Evolutionary conservation across 2,329 filamentous ascomycete species (phyloP).

Genomic region (Aspergillus chevalieri): DNA sequence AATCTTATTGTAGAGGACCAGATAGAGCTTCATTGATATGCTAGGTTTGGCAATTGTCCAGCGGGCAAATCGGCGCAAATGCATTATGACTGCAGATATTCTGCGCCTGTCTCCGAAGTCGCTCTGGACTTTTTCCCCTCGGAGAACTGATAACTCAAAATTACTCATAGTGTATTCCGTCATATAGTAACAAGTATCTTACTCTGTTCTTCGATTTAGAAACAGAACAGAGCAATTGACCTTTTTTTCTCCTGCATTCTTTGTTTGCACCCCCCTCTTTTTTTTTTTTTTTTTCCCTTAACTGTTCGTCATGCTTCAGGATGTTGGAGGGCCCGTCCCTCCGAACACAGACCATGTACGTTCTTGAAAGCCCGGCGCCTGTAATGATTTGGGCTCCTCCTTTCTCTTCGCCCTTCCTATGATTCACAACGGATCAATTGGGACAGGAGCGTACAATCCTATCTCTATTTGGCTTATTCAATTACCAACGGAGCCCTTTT

Average conservation of each 20-base stretch:
- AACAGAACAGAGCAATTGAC: neutral
- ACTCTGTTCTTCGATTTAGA: neutral
- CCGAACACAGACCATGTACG: conserved; percentile 72
- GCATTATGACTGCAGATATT: neutral
- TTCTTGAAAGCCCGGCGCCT: conserved; percentile 14
- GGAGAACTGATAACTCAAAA: neutral
- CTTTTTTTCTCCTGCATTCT: neutral
- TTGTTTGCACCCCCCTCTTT: neutral
- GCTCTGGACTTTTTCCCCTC: neutral
- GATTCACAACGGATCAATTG: neutral
- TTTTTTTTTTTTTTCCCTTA: neutral
- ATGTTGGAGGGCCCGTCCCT: conserved; percentile 65
- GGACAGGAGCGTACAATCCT: neutral
- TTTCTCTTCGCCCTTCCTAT: conserved; percentile 13
- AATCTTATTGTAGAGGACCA: no score
- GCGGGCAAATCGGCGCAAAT: no score
- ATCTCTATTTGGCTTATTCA: neutral
- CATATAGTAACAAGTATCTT: neutral
- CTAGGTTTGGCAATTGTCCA: no score
- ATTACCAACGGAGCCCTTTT: no score
- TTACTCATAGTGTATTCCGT: neutral
- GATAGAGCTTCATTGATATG: no score
- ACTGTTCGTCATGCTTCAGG: conserved; percentile 28
- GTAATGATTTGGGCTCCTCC: conserved; percentile 9
- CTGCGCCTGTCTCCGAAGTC: neutral